Conservation (phyloP, 352 stramenopile genomes). For the Poterioochromonas sp. region DNA sequence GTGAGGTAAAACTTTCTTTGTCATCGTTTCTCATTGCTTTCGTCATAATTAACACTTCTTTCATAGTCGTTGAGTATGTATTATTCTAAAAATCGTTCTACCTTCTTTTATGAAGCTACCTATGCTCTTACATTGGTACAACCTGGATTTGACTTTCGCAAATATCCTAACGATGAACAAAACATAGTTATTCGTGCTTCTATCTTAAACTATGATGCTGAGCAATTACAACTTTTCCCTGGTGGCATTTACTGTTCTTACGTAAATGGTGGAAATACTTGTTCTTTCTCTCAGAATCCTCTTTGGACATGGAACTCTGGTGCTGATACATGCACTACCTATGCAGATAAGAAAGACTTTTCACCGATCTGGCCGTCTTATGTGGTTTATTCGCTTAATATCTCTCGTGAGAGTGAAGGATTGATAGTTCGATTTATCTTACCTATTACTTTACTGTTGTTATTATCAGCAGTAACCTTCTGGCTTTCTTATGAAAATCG, state of each 20-base stretch:
- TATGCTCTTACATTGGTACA: not conserved
- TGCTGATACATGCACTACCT: no score
- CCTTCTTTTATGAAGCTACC: not conserved
- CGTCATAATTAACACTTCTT: no score
- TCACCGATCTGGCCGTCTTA: not conserved
- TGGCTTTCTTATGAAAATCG: not conserved
- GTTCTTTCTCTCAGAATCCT: not conserved
- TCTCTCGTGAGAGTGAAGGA: not conserved
- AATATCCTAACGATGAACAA: not conserved
- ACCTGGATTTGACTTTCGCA: not conserved
- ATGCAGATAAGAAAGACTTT: no score
- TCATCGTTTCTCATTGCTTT: no score
- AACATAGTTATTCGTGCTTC: not conserved
- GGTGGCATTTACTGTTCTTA: not conserved
- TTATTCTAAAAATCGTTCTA: no score
- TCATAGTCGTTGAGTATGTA: no score
- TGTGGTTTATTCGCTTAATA: not conserved
- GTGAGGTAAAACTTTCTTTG: no score
- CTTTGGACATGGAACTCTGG: not conserved
- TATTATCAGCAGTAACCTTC: not conserved
- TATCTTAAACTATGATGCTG: not conserved
- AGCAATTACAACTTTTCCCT: no score
- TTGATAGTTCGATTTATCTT: not conserved
- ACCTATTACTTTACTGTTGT: not conserved
- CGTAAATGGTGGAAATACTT: not conserved